These are phyloP conservation scores for Rhizoclosmatium hyalinum DNA, from an alignment of 371 early-diverging fungal species.

Conservation along the genomic window DNA sequence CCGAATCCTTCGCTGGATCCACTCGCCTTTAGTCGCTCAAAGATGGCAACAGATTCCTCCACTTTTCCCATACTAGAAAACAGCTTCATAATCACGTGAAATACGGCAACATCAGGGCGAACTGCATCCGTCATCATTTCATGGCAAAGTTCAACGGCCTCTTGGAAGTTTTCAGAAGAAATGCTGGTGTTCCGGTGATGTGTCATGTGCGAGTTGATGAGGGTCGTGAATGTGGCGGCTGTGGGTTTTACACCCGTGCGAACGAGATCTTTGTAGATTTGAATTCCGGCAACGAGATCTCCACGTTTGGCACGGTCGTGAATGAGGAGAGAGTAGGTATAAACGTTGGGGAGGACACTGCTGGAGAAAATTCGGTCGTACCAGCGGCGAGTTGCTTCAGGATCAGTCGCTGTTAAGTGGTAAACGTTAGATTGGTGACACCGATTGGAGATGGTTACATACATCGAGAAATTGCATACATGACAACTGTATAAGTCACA, in stretches of 20 bases:
- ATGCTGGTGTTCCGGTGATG: background rate
- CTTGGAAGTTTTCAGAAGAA: background rate
- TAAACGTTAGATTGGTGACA: background rate
- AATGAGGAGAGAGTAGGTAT: conserved; percentile 33
- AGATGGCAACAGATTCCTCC: conserved; percentile 12
- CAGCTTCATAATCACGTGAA: conserved; percentile 36
- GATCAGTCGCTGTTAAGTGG: conserved; percentile 13
- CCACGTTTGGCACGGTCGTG: conserved; percentile 32
- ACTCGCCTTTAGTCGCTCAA: conserved; percentile 5
- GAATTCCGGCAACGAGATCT: conserved; percentile 28
- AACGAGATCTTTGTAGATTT: conserved; percentile 32
- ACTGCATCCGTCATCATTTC: conserved; percentile 27
- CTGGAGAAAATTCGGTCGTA: conserved; percentile 36
- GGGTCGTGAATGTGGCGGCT: conserved; percentile 31
- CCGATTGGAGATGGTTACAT: background rate
- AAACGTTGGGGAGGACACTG: conserved; percentile 32
- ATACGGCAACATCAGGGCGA: conserved; percentile 31
- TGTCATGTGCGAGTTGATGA: conserved; percentile 22
- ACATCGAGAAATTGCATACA: conserved; percentile 34
- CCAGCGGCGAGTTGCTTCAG: conserved; percentile 36
- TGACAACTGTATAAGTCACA: conserved; percentile 38
- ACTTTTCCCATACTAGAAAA: conserved; percentile 15
- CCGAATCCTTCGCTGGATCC: background rate
- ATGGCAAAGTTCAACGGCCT: conserved; percentile 26
- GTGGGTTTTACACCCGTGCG: conserved; percentile 22